These are phyloP conservation scores for Clonostachys byssicola DNA, from an alignment of 2,329 filamentous ascomycete genomes.

Conservation along the genomic window DNA sequence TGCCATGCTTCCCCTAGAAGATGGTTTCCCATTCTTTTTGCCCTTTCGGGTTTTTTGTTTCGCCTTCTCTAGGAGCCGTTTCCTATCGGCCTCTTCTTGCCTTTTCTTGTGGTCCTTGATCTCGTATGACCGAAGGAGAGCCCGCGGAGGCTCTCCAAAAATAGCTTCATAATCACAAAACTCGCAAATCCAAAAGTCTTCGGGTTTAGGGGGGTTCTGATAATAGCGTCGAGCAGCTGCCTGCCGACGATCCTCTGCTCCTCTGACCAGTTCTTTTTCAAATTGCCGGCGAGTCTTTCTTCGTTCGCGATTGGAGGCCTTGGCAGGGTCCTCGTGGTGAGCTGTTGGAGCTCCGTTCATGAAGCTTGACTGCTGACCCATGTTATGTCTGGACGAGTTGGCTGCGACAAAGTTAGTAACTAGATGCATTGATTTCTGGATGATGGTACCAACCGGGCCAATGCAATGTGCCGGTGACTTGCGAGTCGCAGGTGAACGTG, in stretches of 20 bases:
- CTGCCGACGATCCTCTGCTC: conserved; percentile 73
- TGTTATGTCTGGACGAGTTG: background rate
- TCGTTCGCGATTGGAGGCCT: conserved; percentile 14
- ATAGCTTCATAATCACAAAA: conserved; percentile 98
- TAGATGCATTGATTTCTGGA: too few relatives aligned
- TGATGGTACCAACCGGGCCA: conserved; percentile 55
- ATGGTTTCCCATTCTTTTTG: conserved; percentile 70
- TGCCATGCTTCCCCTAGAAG: conserved; percentile 14
- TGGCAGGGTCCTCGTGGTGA: background rate
- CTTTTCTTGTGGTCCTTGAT: conserved; percentile 71
- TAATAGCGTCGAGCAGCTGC: conserved; percentile 74
- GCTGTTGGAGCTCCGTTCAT: too few relatives aligned
- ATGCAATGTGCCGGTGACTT: conserved; percentile 73
- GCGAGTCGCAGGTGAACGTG: conserved; percentile 93
- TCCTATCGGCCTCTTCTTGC: conserved; percentile 81
- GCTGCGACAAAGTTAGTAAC: too few relatives aligned
- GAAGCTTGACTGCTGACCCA: background rate
- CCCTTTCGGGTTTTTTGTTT: conserved; percentile 90
- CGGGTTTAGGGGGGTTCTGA: conserved; percentile 62
- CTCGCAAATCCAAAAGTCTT: conserved; percentile 92
- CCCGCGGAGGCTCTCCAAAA: conserved; percentile 80
- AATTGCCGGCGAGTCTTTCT: conserved; percentile 62
- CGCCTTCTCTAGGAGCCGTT: conserved; percentile 81
- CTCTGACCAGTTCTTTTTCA: conserved; percentile 67
- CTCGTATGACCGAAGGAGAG: conserved; percentile 87